A percentile compares a stretch with the other conserved stretches of the same genome.
These are phyloP conservation scores for Acacia pycnantha DNA, from an alignment of 331 rosid species.

Conservation along the genomic window DNA sequence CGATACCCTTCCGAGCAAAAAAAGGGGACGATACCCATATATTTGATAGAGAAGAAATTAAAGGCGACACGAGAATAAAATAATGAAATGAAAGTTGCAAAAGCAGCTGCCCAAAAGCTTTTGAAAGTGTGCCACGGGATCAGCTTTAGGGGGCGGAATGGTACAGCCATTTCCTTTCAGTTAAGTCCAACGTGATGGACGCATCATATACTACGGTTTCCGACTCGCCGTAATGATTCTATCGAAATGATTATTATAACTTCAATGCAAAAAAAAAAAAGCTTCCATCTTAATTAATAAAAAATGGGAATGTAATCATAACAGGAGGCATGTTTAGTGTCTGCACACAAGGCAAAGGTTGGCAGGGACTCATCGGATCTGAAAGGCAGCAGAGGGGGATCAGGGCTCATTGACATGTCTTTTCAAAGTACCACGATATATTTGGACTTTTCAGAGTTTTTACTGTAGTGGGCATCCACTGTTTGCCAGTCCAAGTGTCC, in stretches of 20 bases:
- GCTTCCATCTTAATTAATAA: background rate
- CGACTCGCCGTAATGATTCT: constrained; percentile 31
- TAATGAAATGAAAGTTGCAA: background rate
- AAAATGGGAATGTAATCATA: constrained; percentile 14
- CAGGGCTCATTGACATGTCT: constrained; percentile 51
- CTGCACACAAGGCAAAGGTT: background rate
- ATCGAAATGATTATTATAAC: constrained; percentile 32
- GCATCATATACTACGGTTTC: constrained; percentile 39
- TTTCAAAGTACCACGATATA: constrained; percentile 25
- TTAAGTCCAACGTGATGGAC: constrained; percentile 32
- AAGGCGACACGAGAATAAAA: background rate
- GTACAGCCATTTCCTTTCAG: constrained; percentile 29
- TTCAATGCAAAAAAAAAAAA: background rate
- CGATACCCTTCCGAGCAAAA: too few species aligned
- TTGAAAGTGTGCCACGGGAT: constrained; percentile 27
- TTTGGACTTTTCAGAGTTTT: background rate
- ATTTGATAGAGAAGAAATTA: background rate
- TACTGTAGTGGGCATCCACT: background rate
- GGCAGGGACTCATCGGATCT: background rate
- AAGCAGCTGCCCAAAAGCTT: constrained; percentile 21
- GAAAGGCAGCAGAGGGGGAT: background rate
- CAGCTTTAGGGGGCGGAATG: constrained; percentile 36
- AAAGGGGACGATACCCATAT: too few species aligned
- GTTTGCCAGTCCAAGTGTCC: background rate
- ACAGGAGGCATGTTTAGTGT: background rate